These are phyloP conservation scores for Rosa lucieae DNA, from an alignment of 306 rosid genomes.

Conservation along the genomic window DNA sequence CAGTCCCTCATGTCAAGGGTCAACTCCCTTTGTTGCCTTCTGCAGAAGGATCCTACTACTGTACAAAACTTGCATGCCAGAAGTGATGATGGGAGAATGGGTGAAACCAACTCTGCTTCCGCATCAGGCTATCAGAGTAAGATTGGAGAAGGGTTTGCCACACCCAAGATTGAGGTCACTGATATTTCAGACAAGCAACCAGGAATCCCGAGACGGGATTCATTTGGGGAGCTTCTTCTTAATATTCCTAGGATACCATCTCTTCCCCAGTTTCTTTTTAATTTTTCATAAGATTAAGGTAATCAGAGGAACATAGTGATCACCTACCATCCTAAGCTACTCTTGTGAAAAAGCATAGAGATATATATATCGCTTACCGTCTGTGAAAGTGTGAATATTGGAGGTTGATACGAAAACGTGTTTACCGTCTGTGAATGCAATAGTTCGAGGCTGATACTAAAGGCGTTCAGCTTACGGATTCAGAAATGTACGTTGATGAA, in stretches of 20 bases:
- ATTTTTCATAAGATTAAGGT: constrained; percentile 44
- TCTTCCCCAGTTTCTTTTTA: constrained; percentile 63
- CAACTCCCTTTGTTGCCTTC: constrained; percentile 67
- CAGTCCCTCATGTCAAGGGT: constrained; percentile 67
- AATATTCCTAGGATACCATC: constrained; percentile 81
- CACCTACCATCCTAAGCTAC: not conserved
- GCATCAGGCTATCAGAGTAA: constrained; percentile 31
- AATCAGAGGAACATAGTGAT: constrained; percentile 42
- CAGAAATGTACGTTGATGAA: constrained; percentile 40
- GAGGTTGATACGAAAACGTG: not conserved
- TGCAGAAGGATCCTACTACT: constrained; percentile 60
- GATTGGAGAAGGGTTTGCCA: constrained; percentile 16
- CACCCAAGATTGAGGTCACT: constrained; percentile 23
- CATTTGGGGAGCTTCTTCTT: constrained; percentile 62
- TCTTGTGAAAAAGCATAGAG: constrained; percentile 21
- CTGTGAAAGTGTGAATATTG: constrained; percentile 28
- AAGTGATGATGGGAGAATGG: constrained; percentile 25
- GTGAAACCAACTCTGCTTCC: constrained; percentile 23
- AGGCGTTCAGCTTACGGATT: constrained; percentile 34
- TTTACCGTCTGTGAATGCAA: constrained; percentile 25
- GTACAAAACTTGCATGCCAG: constrained; percentile 31
- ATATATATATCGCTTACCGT: not conserved
- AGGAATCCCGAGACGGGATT: constrained; percentile 61
- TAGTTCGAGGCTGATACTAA: constrained; percentile 7
- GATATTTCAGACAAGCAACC: constrained; percentile 45